Evolutionary conservation across 225 moss, liverwort and hornwort genomes (phyloP).

Genomic region (Rhytidiadelphus loreus): DNA sequence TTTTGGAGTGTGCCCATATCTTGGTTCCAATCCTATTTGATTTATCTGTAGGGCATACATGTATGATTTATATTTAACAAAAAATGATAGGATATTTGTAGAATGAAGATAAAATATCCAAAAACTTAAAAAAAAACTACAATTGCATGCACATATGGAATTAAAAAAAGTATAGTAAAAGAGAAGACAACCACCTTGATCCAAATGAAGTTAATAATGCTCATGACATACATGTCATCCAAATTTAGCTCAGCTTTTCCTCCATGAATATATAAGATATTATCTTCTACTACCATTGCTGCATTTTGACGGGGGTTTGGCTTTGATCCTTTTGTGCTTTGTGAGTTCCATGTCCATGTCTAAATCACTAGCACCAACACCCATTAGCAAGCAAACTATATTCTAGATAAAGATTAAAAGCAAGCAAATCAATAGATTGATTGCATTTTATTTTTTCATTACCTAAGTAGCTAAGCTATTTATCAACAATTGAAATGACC

Average conservation of each 20-base stretch:
- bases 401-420: not conserved
- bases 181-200: slow-evolving; percentile 23
- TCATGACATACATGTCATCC: slow-evolving; percentile 68
- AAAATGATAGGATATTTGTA: not conserved
- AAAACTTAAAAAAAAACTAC: not conserved
- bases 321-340: slow-evolving; percentile 50
- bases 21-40: slow-evolving; percentile 44
- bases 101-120: not conserved
- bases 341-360: slow-evolving; percentile 56
- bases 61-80: not conserved
- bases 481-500: not conserved
- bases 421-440: not conserved
- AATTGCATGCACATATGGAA: not conserved
- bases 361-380: not conserved
- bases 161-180: not conserved
- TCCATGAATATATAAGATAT: slow-evolving; percentile 58
- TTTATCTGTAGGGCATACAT: slow-evolving; percentile 8
- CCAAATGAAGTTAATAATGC: slow-evolving; percentile 31
- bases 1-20: slow-evolving; percentile 29
- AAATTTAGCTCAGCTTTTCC: slow-evolving; percentile 47
- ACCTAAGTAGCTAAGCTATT: not conserved
- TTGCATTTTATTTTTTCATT: not conserved
- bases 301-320: slow-evolving; percentile 58
- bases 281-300: slow-evolving; percentile 30
- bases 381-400: not conserved